Conservation (phyloP, 306 rosid species). For the Dalbergia cochinchinensis region DNA sequence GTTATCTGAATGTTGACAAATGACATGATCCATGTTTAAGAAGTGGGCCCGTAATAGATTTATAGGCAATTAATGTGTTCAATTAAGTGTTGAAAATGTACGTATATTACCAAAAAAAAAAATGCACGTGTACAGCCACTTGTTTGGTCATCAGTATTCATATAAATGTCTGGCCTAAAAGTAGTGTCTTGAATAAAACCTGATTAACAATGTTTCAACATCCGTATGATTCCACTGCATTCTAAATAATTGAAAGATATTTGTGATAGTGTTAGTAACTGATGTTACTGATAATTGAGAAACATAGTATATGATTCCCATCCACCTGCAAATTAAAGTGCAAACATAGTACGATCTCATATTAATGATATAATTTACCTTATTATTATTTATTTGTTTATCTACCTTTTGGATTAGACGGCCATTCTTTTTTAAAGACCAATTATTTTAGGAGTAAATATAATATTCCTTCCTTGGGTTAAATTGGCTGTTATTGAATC, state of each 20-base stretch:
- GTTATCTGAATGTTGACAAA: constrained; percentile 13
- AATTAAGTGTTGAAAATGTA: constrained; percentile 23
- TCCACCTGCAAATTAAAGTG: constrained; percentile 33
- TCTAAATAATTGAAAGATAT: constrained; percentile 19
- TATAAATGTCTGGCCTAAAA: constrained; percentile 1
- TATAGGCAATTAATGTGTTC: background rate
- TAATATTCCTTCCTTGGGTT: background rate
- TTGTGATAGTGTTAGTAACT: background rate
- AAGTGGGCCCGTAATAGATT: constrained; percentile 38
- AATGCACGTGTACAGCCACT: constrained; percentile 29
- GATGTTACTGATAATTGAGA: constrained; percentile 22
- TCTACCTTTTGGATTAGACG: background rate
- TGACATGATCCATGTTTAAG: background rate
- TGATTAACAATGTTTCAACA: constrained; percentile 12
- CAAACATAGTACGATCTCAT: background rate
- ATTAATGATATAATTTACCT: background rate
- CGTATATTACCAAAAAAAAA: no score
- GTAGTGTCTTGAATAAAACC: constrained; percentile 1
- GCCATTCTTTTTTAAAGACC: background rate
- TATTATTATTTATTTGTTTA: no score
- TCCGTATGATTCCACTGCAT: background rate
- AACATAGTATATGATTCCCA: constrained; percentile 21
- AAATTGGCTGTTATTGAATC: background rate
- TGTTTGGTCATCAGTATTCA: constrained; percentile 14
- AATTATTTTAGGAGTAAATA: background rate